Percentiles rank a stretch among this genome's conserved stretches.
Conservation (phyloP, 2,329 filamentous ascomycete genomes). For the Penicillium concentricum region DNA sequence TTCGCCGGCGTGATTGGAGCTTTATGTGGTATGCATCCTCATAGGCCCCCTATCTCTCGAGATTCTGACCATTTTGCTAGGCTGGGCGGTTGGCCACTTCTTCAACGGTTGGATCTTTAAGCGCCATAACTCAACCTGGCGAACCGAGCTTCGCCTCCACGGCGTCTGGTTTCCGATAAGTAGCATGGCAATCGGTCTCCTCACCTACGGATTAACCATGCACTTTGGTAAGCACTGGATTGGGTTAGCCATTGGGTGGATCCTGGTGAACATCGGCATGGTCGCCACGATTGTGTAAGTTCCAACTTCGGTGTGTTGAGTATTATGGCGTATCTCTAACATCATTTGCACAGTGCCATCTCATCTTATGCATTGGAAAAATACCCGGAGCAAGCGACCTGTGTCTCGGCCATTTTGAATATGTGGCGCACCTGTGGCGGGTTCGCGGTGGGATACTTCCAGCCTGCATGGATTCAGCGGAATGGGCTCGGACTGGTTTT, state of each 20-base stretch:
- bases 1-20: conserved; percentile 39
- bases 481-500: conserved; percentile 35
- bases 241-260: conserved; percentile 39
- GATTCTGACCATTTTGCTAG: conserved; percentile 11
- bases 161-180: conserved; percentile 36
- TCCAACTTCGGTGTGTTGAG: not conserved
- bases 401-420: conserved; percentile 39
- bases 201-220: conserved; percentile 37
- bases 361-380: conserved; percentile 39
- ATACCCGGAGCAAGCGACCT: conserved; percentile 35
- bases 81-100: conserved; percentile 35
- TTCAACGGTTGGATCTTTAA: conserved; percentile 38
- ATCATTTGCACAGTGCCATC: conserved; percentile 25
- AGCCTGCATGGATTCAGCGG: conserved; percentile 35
- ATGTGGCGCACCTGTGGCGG: conserved; percentile 43
- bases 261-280: conserved; percentile 39
- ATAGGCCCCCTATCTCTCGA: not conserved
- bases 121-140: conserved; percentile 24
- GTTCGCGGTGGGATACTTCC: conserved; percentile 40
- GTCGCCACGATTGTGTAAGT: conserved; percentile 36
- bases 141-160: conserved; percentile 36
- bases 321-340: not conserved
- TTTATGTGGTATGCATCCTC: conserved; percentile 23
- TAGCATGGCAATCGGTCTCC: conserved; percentile 32
- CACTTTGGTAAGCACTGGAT: conserved; percentile 38